Evolutionary conservation across 805 yeast genomes (phyloP), one percentile per base, ranked within the genome.

Genomic region (Monosporozyma solicola): DNA sequence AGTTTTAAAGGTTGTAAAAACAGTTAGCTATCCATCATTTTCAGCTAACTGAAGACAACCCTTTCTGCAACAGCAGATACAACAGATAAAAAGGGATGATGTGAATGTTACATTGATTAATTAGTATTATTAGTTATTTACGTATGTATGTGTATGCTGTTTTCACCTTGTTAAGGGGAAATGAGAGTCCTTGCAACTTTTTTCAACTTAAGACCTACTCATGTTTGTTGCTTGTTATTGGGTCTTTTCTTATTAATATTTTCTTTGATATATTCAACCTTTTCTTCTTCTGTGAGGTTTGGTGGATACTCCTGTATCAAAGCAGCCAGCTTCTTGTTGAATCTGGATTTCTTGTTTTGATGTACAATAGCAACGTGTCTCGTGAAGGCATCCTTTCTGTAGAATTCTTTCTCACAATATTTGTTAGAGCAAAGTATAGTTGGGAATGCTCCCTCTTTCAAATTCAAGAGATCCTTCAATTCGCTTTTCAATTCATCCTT

Each of bases 361-460:
- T 80, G 84, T 13, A 79, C 83, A 54, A 80, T 67, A 49, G 73
- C 72, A 31, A 70, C 70, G 59, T 82, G 87, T 57, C 85, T 71
- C 45, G 70, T 73, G 53, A 75, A 70, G 1, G 84, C 76, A 61
- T 82, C 85, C 51, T 73, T 74, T 49, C 85, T 67, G 55, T 74
- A 74, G 59, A 81, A 80, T 7, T 59, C 60, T 55, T 76, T 78
- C 9, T 72, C 74, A 58, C 86, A 82, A 49, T 61, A 61, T 3
- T 62, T 59, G 47, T 65, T 59, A 0, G 66, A 56, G 53, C 77
- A 74, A 4, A 55, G 45, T 10, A 63, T 54, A n/a, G 63, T 57
- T n/a, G 69, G 67, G 41, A 61, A 67, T 15, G 63, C 57, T 31
- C 62, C 64, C 22, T 62, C 66, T 47, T 59, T 62, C 41, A 66